phyloP scores from a whole-genome alignment of 345 rosid genomes.

The Hypericum perforatum region DNA sequence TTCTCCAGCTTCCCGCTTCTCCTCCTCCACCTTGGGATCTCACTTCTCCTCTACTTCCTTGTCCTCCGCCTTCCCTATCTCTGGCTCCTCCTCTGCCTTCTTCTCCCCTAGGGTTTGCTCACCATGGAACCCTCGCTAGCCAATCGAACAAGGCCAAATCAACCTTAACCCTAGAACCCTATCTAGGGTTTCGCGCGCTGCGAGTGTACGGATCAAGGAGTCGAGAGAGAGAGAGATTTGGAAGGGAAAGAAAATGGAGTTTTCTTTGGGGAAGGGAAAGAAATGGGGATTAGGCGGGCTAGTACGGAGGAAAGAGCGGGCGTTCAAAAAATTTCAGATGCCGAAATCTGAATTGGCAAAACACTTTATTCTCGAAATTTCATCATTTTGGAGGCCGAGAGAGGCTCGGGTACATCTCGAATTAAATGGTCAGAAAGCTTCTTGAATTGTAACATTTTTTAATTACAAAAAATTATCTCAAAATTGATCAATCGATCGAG shows the following conservation, averaged over 20 bases:
- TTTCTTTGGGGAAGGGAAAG: no score
- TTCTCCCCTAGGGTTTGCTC: slow-evolving; percentile 55
- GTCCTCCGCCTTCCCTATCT: slow-evolving; percentile 2
- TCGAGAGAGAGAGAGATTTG: not conserved
- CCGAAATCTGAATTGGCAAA: no score
- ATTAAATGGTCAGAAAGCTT: no score
- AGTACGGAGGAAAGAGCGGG: slow-evolving; percentile 2
- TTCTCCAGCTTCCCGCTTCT: slow-evolving; percentile 17
- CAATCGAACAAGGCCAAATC: slow-evolving; percentile 4
- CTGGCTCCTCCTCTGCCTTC: slow-evolving; percentile 23
- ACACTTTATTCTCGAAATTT: no score
- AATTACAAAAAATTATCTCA: no score
- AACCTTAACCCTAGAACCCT: slow-evolving; percentile 12
- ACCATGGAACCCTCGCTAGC: slow-evolving; percentile 31
- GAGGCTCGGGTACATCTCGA: no score
- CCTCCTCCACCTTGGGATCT: slow-evolving; percentile 8
- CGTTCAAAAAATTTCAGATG: not conserved
- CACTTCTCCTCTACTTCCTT: slow-evolving; percentile 12
- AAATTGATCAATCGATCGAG: no score
- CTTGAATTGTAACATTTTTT: no score
- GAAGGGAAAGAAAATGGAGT: not conserved
- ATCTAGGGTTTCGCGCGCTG: slow-evolving; percentile 8
- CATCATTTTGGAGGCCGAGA: no score
- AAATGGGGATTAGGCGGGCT: not conserved
- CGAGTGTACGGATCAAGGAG: not conserved